A percentile compares a stretch with the other conserved stretches of the same genome.
phyloP scores from a whole-genome alignment of 164 flowering plant genomes.

The Macadamia tetraphylla region DNA sequence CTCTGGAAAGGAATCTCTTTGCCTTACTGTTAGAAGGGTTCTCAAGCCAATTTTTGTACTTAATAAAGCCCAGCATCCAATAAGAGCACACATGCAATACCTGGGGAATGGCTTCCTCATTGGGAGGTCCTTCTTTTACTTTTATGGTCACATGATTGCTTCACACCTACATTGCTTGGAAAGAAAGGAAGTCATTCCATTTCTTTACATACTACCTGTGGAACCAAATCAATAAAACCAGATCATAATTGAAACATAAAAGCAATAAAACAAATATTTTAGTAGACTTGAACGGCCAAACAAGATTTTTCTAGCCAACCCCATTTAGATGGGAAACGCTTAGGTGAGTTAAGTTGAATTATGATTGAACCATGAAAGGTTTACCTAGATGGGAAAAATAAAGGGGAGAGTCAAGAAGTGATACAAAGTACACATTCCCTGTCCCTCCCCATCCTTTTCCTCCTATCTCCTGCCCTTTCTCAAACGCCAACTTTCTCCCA shows the following conservation, averaged over 20 bases:
- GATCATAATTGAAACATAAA: not conserved
- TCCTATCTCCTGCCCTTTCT: too few relatives aligned
- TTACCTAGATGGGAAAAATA: too few relatives aligned
- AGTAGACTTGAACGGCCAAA: too few relatives aligned
- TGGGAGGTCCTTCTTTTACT: constrained; percentile 56
- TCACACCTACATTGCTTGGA: constrained; percentile 37
- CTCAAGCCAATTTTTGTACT: constrained; percentile 91
- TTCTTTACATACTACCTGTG: constrained; percentile 96
- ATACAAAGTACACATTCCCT: too few relatives aligned
- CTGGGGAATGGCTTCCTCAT: constrained; percentile 62
- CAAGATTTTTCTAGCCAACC: too few relatives aligned
- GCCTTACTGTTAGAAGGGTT: constrained; percentile 84
- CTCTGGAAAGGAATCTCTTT: constrained; percentile 78
- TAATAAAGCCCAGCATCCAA: constrained; percentile 90
- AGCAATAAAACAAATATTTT: too few relatives aligned
- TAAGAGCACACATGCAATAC: constrained; percentile 74
- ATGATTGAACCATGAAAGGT: too few relatives aligned
- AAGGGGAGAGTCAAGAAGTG: too few relatives aligned
- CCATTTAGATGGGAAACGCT: too few relatives aligned
- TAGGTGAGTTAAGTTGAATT: too few relatives aligned
- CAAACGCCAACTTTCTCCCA: too few relatives aligned
- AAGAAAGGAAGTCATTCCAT: constrained; percentile 97
- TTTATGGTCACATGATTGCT: constrained; percentile 45
- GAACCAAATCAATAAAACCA: constrained; percentile 4
- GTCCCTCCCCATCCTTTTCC: too few relatives aligned